Evolutionary conservation across 1,284 basidiomycete species (phyloP), one percentile per base, ranked within the genome.

Genomic region (Lentinus polychrous): DNA sequence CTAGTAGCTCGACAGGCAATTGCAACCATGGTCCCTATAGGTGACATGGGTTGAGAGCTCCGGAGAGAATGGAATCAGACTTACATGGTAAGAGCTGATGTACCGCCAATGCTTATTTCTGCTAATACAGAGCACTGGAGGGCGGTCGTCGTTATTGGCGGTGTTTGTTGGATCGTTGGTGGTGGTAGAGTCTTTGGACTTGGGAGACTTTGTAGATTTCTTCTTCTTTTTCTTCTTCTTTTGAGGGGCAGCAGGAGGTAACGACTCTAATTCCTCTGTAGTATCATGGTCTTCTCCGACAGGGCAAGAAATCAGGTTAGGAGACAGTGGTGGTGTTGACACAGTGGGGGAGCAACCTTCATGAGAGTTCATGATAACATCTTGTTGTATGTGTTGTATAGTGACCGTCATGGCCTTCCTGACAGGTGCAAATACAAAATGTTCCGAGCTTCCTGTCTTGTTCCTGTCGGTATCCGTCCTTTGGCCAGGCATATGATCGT

Each of bases 21-120:
- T 90, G 86, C 11, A 91, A 75, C 88, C 88, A 91, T 2, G 86
- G 86, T 10, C 88, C 88, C 87, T 91, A 58, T 43, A 36, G 18
- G 33, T 20, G 24, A 33, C 31, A 38, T 33, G 33, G 23, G 32
- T 23, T 33, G 32, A 15, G 18, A 23, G 17, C 5, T 12, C 8
- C 31, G 41, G 31, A 32, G 24, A 44, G 7, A 8, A 47, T 8
- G 34, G 23, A 23, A 46, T 20, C 22, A 36, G 35, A 80, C 82
- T 50, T 67, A 90, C 87, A 65, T 91, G 88, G 63, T 89, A 91
- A 20, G 88, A 90, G 63, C 84, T 87, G 66, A 91, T 90, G 58
- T 91, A 90, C 24, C 81, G 77, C 87, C 87, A 90, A 59, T 91
- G 87, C 62, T 91, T 91, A 67, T 90, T 89, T 55, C 86, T 78